Base-by-base conservation (phyloP, 1,139 yeast genomes). In the Nakaseomyces kungkrabaensis region DNA sequence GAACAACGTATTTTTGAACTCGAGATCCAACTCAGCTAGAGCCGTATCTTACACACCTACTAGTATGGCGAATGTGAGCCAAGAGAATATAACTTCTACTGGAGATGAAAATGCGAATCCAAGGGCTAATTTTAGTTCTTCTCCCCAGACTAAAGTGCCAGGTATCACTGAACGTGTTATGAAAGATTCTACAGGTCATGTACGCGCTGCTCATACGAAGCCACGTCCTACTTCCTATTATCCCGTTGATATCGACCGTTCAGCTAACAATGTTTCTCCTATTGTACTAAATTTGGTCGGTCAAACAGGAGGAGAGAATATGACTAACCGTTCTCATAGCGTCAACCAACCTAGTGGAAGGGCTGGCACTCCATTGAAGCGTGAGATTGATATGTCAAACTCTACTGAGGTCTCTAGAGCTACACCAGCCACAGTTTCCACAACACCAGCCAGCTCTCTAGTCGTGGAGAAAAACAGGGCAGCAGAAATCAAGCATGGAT, bases 151-250 rank as follows among this genome's bases (percentile, higher is more conserved):
- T n/a, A 29, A 41, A 27, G 10, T 13, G 9, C 24, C 5, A 27
- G 44, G 25, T 7, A 11, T 29, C 11, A 13, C 34, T 27, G 44
- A 41, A 29, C 24, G 34, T n/a, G 34, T 8, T n/a, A 41, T 27
- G 24, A 27, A 9, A 11, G 44, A 41, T n/a, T 9, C 33, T 7
- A 13, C 11, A 4, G 44, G 6, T 9, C 44, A 29, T 13, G 25
- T 17, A 9, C 33, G 34, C n/a, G 25, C 8, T 4, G 17, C 10
- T 4, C 49, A 44, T 29, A 41, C n/a, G n/a, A 47, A 42, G 37
- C 49, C 49, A 4, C 38, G 49, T 10, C 49, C 49, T 4, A 43
- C 46, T 5, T 47, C 49, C 7, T 47, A 47, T 22, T 47, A 43
- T 36, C 49, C 49, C 1, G 49, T 43, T 6, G 44, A 41, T 17